Conservation (phyloP, 192 early-diverging fungal genomes). For the Phlyctochytrium bullatum region DNA sequence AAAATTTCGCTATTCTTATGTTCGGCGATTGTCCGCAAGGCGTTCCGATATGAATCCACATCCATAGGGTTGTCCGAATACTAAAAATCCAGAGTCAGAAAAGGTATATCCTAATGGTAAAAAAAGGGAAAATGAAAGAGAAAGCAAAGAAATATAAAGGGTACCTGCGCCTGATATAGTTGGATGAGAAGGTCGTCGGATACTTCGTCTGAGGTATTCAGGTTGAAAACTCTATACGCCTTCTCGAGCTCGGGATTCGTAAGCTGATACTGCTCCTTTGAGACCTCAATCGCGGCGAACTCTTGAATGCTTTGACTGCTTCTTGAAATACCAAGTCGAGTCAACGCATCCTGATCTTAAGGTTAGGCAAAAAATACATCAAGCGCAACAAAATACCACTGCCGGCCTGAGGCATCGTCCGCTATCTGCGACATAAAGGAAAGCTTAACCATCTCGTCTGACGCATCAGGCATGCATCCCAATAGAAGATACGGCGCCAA, state of each 20-base stretch:
- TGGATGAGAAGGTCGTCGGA: slow-evolving; percentile 10
- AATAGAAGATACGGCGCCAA: not conserved
- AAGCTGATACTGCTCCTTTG: slow-evolving; percentile 16
- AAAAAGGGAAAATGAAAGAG: too few species aligned
- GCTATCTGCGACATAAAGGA: not conserved
- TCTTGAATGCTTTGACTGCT: slow-evolving; percentile 26
- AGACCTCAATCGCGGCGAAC: slow-evolving; percentile 26
- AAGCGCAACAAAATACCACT: not conserved
- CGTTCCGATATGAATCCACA: slow-evolving; percentile 11
- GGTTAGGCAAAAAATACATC: not conserved
- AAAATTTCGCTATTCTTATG: slow-evolving; percentile 24
- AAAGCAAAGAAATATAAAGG: too few species aligned
- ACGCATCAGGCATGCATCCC: not conserved
- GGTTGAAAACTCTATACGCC: slow-evolving; percentile 11
- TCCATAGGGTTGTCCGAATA: slow-evolving; percentile 1
- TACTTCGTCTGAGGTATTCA: not conserved
- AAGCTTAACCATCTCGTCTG: not conserved
- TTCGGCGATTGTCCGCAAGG: slow-evolving; percentile 18
- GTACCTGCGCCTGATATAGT: not conserved
- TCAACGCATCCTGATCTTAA: not conserved
- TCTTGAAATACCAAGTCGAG: not conserved
- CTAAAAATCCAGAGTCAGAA: slow-evolving; percentile 3
- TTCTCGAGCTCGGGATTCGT: slow-evolving; percentile 14
- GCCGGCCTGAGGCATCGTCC: not conserved
- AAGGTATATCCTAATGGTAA: not conserved